Base-by-base conservation (phyloP, 2,329 filamentous ascomycete species). In the Colletotrichum trifolii region DNA sequence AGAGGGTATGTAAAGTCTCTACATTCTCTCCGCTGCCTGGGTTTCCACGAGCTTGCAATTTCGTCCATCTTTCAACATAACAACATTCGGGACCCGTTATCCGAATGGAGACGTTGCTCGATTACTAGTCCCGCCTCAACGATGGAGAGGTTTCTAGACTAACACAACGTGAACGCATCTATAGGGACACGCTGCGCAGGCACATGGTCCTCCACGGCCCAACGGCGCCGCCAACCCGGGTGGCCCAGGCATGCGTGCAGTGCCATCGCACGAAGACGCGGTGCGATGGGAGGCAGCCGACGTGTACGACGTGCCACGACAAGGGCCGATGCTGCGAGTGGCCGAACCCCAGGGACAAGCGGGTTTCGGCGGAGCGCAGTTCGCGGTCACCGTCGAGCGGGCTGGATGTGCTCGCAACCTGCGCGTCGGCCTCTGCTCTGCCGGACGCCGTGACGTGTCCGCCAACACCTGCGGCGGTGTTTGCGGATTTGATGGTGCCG, bases 261-360 rank as follows among this genome's bases (percentile, higher is more conserved):
- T 64, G 61, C 46, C 61, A 64, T 52, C 42, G 57, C 9, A 61
- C 57, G 25, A 64, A 64, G 56, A 64, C 61, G 11, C 54, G 61
- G 35, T 64, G 61, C 57, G 56, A 64, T 42, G 61, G 61, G 10
- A 56, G 52, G 45, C 61, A 64, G 11, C 61, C 61, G 2, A 38
- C 35, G 39, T 64, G 61, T 6, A 60, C 56, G 40, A 61, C 61
- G 13, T 64, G 61, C 34, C 39, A 36, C 15, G 61, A 55, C 12
- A 64, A 64, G 35, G 50, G 61, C 2, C 60, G 40, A 40, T 45
- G 17, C 4, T 64, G 61, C 50, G 61, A 61, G 13, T 64, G 56
- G 61, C 57, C 61, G 9, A 56, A 46, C 9, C 56, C 56, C 38
- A 43, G 49, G 10, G 38, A 39, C 13, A 54, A 39, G 25, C 3